These are phyloP conservation scores for Acer yangbiense DNA, from an alignment of 345 rosid species.

Conservation along the genomic window DNA sequence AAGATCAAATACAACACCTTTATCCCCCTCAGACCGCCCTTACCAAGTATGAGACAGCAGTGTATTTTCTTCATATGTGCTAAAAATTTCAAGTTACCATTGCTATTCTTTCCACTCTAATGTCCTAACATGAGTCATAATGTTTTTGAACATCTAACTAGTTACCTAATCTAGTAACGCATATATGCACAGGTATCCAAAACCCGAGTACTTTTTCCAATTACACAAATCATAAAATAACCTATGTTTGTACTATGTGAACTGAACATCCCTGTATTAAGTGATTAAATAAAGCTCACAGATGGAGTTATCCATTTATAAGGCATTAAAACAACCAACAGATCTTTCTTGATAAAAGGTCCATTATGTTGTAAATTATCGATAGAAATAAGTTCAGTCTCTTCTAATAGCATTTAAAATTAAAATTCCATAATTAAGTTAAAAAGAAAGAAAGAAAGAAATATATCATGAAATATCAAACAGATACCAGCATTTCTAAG, in stretches of 20 bases:
- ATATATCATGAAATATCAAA: not conserved
- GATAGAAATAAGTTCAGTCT: not conserved
- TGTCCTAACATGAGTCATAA: not conserved
- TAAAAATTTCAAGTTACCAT: not conserved
- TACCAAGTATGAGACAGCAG: not conserved
- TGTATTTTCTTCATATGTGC: not conserved
- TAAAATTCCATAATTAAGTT: not conserved
- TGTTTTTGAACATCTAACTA: not conserved
- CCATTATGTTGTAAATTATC: not conserved
- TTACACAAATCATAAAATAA: not conserved
- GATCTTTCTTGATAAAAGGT: not conserved
- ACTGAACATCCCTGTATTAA: not conserved
- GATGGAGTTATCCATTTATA: not conserved
- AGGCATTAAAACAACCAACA: slow-evolving; percentile 13
- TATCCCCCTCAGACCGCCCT: not conserved
- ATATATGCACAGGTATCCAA: no score
- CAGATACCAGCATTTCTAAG: slow-evolving; percentile 86
- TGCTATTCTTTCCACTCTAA: not conserved
- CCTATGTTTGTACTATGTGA: not conserved
- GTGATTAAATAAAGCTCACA: not conserved
- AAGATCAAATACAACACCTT: not conserved
- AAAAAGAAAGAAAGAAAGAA: not conserved
- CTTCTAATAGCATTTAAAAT: not conserved
- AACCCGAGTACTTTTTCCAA: not conserved
- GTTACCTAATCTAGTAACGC: not conserved